phyloP scores from a whole-genome alignment of 306 rosid genomes.

The Begonia loranthoides region DNA sequence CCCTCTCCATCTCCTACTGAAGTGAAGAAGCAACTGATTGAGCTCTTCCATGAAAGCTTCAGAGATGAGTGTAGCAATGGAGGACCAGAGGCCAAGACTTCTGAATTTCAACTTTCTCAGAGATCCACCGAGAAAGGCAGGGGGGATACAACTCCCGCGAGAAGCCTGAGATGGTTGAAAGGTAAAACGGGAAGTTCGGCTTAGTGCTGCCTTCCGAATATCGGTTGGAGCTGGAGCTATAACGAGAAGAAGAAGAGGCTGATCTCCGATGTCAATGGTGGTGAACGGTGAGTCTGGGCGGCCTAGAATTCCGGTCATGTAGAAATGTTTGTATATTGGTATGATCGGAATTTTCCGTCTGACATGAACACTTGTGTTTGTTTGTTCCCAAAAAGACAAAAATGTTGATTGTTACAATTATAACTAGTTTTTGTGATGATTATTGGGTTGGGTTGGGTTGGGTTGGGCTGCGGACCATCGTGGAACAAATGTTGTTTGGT shows the following conservation, averaged over 20 bases:
- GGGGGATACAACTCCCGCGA: neutral
- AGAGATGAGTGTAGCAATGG: constrained; percentile 6
- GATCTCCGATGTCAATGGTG: constrained; percentile 1
- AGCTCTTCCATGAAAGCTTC: constrained; percentile 29
- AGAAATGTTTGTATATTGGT: no score
- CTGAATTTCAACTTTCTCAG: neutral
- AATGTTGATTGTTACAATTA: no score
- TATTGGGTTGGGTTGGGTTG: no score
- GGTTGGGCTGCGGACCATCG: no score
- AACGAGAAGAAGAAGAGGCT: constrained; percentile 19
- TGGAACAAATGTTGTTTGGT: no score
- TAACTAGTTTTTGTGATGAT: no score
- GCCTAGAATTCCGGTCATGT: no score
- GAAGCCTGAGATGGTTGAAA: constrained; percentile 2
- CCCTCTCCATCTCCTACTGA: constrained; percentile 10
- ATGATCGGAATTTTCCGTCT: no score
- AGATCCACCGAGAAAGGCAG: constrained; percentile 4
- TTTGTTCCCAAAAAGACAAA: no score
- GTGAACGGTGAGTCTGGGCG: neutral
- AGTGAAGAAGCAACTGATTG: constrained; percentile 27
- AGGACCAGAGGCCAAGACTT: constrained; percentile 7
- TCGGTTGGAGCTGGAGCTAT: constrained; percentile 23
- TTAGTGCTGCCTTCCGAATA: constrained; percentile 22
- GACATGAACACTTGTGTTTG: no score
- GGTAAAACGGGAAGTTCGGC: constrained; percentile 18